Base-by-base conservation (phyloP, 768 basidiomycete genomes). In the Tylopilus plumbeoviolaceoides region DNA sequence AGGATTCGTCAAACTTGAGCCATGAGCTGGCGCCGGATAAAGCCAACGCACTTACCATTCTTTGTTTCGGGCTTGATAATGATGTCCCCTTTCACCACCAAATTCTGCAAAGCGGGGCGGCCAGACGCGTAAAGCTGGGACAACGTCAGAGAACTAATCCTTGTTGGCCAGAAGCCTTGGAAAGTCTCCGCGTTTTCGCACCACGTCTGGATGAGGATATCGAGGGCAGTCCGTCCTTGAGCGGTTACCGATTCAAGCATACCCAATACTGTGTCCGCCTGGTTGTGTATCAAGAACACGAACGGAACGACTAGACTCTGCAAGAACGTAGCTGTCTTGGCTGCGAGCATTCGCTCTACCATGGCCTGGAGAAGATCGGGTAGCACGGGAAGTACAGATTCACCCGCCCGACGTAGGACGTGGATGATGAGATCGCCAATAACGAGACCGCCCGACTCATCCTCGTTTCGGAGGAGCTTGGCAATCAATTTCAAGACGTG, bases 391-490 rank as follows among this genome's bases (percentile, higher is more conserved):
- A 89, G 75, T 18, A 98, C 80, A 2, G 84, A 74, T 12, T 85
- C 82, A 12, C 91, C 91, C 0, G 91, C 89, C 56, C 82, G 84
- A 23, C 95, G 80, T 45, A 99, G 75, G 23, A 98, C 75, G 61
- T 98, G 94, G 58, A 98, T 90, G 64, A 99, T 89, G 40, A 99
- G 76, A 63, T 98, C 95, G 18, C 97, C 97, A 44, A 98, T 87
- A 48, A 89, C 87, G 20, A 98, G 79, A 10, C 95, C 95, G 38
- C 89, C 93, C 0, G 94, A 88, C 69, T 99, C 97, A 56, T 93
- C 89, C 57, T 89, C 83, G 54, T 76, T 81, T 51, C 84, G 80
- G 25, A 99, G 75, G 42, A 90, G 79, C 56, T 81, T 83, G 25
- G 87, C 91, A 33, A 98, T 82, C 39, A 97, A 73, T 12, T 77